Percentiles rank a stretch among this genome's conserved stretches.
Evolutionary conservation across 257 asterid species (phyloP).

Genomic region (Leonotis leonurus): DNA sequence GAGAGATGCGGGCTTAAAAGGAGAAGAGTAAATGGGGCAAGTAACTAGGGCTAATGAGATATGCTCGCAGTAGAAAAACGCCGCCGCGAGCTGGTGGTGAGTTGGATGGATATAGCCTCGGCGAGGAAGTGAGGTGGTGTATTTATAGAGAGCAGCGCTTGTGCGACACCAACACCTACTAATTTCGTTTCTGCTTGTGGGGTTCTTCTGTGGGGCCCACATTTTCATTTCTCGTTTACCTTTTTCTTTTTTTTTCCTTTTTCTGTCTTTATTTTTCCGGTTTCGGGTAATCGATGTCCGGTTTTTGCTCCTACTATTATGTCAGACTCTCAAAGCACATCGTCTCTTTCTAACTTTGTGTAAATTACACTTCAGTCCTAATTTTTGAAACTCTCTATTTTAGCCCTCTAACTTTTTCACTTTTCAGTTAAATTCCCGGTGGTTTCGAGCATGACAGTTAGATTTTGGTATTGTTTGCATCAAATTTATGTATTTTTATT

Average conservation of each 20-base stretch:
- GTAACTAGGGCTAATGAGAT: background rate
- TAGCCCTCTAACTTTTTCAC: background rate
- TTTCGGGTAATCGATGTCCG: background rate
- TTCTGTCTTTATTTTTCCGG: no score
- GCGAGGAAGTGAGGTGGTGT: slow-evolving; percentile 25
- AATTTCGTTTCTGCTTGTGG: background rate
- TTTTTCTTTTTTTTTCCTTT: background rate
- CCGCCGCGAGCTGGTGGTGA: slow-evolving; percentile 31
- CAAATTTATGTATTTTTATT: background rate
- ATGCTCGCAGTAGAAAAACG: slow-evolving; percentile 18
- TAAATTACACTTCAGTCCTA: background rate
- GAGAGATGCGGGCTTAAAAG: background rate
- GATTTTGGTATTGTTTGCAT: background rate
- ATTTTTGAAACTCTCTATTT: background rate
- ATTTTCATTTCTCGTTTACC: background rate
- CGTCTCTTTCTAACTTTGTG: background rate
- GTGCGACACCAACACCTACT: slow-evolving; percentile 7
- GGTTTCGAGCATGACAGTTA: background rate
- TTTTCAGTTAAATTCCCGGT: background rate
- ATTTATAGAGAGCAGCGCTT: slow-evolving; percentile 41
- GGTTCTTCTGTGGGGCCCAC: slow-evolving; percentile 28
- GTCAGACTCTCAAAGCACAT: background rate
- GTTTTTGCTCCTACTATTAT: background rate
- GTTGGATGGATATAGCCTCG: slow-evolving; percentile 18
- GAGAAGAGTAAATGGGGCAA: background rate